These are phyloP conservation scores for Tricholoma saponaceum DNA, from an alignment of 768 basidiomycete genomes.

Conservation along the genomic window DNA sequence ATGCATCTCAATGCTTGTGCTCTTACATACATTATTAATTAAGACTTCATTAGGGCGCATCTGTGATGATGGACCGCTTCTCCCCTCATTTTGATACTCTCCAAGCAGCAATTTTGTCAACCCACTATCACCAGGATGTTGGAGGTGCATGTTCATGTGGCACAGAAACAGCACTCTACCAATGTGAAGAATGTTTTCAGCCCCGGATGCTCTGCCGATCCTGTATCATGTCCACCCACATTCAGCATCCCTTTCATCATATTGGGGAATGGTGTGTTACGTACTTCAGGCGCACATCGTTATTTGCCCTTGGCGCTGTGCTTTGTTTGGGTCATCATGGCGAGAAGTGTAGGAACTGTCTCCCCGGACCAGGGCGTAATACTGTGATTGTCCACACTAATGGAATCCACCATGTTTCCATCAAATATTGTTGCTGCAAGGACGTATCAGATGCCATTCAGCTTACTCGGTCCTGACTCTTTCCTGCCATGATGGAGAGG, in stretches of 20 bases:
- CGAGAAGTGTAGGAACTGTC: neutral
- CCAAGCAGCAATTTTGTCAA: neutral
- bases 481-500: slow-evolving; percentile 12
- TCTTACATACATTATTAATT: neutral
- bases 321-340: neutral
- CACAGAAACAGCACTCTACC: neutral
- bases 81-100: slow-evolving; percentile 1
- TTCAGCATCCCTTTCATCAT: neutral
- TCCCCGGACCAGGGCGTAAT: neutral
- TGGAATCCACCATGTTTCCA: neutral
- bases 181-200: slow-evolving; percentile 1
- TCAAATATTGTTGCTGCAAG: neutral
- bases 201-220: neutral
- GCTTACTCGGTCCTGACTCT: neutral
- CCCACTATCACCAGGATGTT: neutral
- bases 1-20: neutral
- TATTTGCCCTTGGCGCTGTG: neutral
- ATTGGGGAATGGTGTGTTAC: neutral
- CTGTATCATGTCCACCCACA: neutral
- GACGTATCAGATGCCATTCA: neutral
- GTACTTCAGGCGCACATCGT: neutral
- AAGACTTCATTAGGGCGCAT: neutral
- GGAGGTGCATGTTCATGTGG: neutral
- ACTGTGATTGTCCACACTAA: neutral
- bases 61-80: slow-evolving; percentile 5